Conservation (phyloP, 2,329 filamentous ascomycete genomes). For the Laburnicola sp. region DNA sequence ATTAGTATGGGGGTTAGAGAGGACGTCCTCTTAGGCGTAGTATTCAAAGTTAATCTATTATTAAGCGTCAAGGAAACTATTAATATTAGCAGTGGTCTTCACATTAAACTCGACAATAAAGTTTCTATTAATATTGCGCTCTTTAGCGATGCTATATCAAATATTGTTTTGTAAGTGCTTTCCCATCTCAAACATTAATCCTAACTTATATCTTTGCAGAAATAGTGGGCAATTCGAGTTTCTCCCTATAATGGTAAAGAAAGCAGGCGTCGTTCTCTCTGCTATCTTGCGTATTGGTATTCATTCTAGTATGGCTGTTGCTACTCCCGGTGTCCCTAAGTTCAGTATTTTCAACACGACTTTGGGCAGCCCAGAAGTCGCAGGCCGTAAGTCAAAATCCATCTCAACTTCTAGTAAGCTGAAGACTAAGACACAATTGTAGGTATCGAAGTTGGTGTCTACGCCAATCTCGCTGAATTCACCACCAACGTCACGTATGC, state of each 20-base stretch:
- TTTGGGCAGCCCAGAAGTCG: slow-evolving; percentile 27
- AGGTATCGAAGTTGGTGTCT: slow-evolving; percentile 52
- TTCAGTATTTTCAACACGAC: slow-evolving; percentile 3
- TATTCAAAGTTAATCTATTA: slow-evolving; percentile 58
- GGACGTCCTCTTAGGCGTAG: slow-evolving; percentile 51
- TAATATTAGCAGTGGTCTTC: slow-evolving; percentile 58
- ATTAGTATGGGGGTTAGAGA: slow-evolving; percentile 49
- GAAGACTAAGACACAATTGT: too few relatives aligned
- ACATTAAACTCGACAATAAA: slow-evolving; percentile 58
- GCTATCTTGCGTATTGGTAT: slow-evolving; percentile 55
- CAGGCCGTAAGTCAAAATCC: slow-evolving; percentile 40
- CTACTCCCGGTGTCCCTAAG: neutral
- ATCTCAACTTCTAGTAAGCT: too few relatives aligned
- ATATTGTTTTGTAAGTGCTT: slow-evolving; percentile 54
- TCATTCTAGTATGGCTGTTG: slow-evolving; percentile 45
- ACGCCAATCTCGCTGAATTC: slow-evolving; percentile 59
- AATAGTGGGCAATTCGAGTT: slow-evolving; percentile 60
- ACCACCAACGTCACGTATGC: slow-evolving; percentile 55
- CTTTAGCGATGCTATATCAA: slow-evolving; percentile 55
- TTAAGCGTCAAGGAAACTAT: slow-evolving; percentile 53
- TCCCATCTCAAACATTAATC: neutral
- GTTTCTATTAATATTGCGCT: slow-evolving; percentile 54
- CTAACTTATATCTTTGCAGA: slow-evolving; percentile 32
- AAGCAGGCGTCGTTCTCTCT: slow-evolving; percentile 49
- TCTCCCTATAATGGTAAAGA: slow-evolving; percentile 57